phyloP scores from a whole-genome alignment of 257 asterid genomes.

The Cruciata laevipes region DNA sequence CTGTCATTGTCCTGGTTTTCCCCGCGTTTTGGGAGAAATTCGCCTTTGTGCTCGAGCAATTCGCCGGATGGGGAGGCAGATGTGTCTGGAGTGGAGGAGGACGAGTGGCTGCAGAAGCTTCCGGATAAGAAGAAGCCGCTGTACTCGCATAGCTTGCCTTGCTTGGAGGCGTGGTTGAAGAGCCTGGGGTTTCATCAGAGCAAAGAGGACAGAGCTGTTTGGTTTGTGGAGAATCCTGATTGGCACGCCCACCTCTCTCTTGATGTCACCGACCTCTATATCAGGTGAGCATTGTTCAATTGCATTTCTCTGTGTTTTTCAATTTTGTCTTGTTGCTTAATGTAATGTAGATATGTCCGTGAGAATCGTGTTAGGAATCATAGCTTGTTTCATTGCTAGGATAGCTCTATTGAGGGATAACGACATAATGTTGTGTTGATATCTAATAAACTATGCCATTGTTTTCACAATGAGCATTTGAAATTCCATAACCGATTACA shows the following conservation, averaged over 20 bases:
- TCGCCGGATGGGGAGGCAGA: constrained; percentile 54
- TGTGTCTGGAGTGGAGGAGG: constrained; percentile 50
- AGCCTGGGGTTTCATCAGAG: constrained; percentile 76
- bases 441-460: too few species aligned
- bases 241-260: constrained; percentile 91
- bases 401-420: too few species aligned
- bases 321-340: not conserved
- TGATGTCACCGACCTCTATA: constrained; percentile 78
- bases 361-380: not conserved
- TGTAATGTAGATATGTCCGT: not conserved
- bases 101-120: constrained; percentile 78
- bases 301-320: not conserved
- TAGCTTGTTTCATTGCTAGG: too few species aligned
- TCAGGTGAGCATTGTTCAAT: constrained; percentile 40
- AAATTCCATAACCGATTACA: not conserved
- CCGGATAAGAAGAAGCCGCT: constrained; percentile 85
- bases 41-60: constrained; percentile 28
- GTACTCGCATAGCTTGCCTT: constrained; percentile 91
- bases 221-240: constrained; percentile 76
- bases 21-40: constrained; percentile 22
- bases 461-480: not conserved
- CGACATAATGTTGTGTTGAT: too few species aligned
- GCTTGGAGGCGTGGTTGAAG: constrained; percentile 89
- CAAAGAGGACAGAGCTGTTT: constrained; percentile 77
- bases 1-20: constrained; percentile 25